Evolutionary conservation across 306 rosid species (phyloP).

Genomic region (Quercus berberidifolia): DNA sequence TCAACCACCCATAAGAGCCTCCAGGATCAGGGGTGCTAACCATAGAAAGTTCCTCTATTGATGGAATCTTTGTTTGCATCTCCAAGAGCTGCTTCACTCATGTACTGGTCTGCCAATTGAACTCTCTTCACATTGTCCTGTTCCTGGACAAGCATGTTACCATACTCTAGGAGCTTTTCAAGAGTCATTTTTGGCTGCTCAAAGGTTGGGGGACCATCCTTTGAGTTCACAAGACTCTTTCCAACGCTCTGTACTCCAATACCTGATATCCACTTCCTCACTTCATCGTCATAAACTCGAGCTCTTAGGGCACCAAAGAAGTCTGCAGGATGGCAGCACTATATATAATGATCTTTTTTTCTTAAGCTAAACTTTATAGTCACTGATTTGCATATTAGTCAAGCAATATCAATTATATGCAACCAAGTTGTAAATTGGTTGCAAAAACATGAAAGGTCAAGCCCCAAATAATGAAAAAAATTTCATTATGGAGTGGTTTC

Average conservation of each 20-base stretch:
- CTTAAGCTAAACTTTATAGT: too few relatives aligned
- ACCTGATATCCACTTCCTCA: conserved; percentile 49
- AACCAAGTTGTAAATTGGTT: too few relatives aligned
- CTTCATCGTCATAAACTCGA: conserved; percentile 53
- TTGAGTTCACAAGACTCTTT: conserved; percentile 54
- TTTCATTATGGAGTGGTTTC: too few relatives aligned
- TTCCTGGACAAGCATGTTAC: conserved; percentile 49
- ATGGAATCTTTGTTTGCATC: conserved; percentile 43
- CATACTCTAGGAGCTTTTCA: conserved; percentile 45
- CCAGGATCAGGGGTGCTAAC: conserved; percentile 19
- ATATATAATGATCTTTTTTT: neutral
- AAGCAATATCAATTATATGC: too few relatives aligned
- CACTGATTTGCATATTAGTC: too few relatives aligned
- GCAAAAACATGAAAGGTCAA: too few relatives aligned
- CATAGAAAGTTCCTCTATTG: conserved; percentile 32
- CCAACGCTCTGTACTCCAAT: conserved; percentile 45
- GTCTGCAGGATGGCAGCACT: conserved; percentile 29
- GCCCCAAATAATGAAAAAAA: too few relatives aligned
- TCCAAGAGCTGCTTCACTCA: conserved; percentile 50
- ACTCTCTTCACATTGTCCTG: conserved; percentile 57
- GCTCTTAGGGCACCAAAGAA: conserved; percentile 58
- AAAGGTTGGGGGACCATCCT: conserved; percentile 52
- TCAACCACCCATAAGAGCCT: neutral
- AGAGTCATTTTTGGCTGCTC: conserved; percentile 56
- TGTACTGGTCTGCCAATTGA: conserved; percentile 44